Conservation (phyloP, 345 rosid genomes). For the Boechera divaricarpa region DNA sequence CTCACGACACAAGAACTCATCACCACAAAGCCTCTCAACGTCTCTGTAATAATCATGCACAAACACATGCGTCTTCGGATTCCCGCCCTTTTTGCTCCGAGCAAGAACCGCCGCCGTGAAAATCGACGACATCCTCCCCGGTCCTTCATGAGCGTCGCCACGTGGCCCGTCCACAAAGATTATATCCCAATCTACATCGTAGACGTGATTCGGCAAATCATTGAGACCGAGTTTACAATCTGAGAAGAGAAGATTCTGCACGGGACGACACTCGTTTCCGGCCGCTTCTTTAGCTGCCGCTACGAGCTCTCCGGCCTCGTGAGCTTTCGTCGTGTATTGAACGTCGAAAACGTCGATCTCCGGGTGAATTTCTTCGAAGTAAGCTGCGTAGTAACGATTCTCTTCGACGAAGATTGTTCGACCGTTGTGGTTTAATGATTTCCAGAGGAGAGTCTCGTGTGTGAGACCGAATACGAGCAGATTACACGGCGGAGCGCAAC, state of each 20-base stretch:
- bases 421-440: constrained; percentile 83
- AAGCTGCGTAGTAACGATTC: constrained; percentile 92
- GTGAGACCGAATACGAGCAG: constrained; percentile 90
- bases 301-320: constrained; percentile 64
- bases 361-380: constrained; percentile 84
- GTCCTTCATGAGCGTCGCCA: constrained; percentile 67
- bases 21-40: constrained; percentile 75
- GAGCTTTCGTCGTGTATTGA: constrained; percentile 83
- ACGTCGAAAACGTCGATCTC: constrained; percentile 92
- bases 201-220: constrained; percentile 91
- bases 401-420: constrained; percentile 86
- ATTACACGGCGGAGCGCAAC: constrained; percentile 84
- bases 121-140: constrained; percentile 89
- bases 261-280: constrained; percentile 81
- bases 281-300: constrained; percentile 60
- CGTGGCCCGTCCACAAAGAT: constrained; percentile 92
- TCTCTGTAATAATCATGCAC: constrained; percentile 88
- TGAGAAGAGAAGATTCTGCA: constrained; percentile 87
- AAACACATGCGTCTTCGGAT: constrained; percentile 77
- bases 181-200: constrained; percentile 94
- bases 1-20: constrained; percentile 84
- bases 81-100: constrained; percentile 73
- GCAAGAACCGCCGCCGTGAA: constrained; percentile 93
- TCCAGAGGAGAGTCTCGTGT: constrained; percentile 94
- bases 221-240: constrained; percentile 86